Conservation (phyloP, 169 alveolate species). For the Cryptosporidium baileyi region DNA sequence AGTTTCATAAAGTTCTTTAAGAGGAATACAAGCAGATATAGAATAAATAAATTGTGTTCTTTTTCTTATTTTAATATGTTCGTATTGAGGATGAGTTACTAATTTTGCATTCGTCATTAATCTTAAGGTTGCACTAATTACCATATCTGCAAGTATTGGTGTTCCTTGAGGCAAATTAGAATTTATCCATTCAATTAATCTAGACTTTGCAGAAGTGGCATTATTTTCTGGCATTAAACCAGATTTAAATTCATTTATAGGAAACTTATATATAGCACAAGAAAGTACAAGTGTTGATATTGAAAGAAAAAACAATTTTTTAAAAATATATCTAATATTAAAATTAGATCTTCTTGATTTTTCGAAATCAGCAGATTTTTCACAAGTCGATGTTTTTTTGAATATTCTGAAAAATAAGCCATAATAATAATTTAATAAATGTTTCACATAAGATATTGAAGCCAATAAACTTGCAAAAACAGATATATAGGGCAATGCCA, state of each 20-base stretch:
- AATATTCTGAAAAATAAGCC: neutral
- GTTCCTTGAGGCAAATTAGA: slow-evolving; percentile 65
- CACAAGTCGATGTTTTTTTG: neutral
- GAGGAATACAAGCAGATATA: slow-evolving; percentile 72
- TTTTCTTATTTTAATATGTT: slow-evolving; percentile 61
- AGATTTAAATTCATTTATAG: slow-evolving; percentile 14
- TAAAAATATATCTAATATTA: neutral
- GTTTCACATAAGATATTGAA: neutral
- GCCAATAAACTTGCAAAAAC: slow-evolving; percentile 27
- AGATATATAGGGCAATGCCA: slow-evolving; percentile 63
- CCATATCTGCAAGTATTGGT: slow-evolving; percentile 73
- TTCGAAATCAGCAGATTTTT: neutral
- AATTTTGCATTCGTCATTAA: slow-evolving; percentile 51
- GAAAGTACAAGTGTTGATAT: slow-evolving; percentile 1
- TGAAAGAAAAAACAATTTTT: neutral
- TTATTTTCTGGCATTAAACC: slow-evolving; percentile 23
- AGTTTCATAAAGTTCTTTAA: slow-evolving; percentile 68
- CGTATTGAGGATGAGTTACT: slow-evolving; percentile 75
- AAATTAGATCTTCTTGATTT: neutral
- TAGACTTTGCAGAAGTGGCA: slow-evolving; percentile 47
- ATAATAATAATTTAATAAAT: neutral
- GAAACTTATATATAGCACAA: slow-evolving; percentile 1
- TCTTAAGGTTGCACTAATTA: slow-evolving; percentile 70
- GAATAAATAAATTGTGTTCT: slow-evolving; percentile 73
- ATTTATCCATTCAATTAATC: slow-evolving; percentile 55